Conservation (phyloP, 148 eudicot species). For the Diospyros lotus region DNA sequence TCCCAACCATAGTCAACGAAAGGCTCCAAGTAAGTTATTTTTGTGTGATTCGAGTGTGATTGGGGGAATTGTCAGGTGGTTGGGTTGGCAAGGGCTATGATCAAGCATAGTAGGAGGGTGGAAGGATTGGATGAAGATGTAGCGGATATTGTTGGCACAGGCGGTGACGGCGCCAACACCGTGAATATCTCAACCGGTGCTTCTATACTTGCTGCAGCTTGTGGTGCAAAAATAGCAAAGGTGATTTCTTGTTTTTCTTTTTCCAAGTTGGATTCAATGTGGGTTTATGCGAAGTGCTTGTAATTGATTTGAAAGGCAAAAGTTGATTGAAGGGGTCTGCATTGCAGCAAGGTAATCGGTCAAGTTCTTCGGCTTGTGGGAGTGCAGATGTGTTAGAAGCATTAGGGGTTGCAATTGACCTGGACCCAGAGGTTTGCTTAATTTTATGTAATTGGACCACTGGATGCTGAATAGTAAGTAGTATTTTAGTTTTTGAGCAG, state of each 20-base stretch:
- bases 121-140: constrained; percentile 62
- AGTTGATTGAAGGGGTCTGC: background rate
- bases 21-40: no score
- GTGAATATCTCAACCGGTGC: constrained; percentile 97
- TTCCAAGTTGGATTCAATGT: background rate
- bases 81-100: constrained; percentile 96
- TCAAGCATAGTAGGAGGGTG: constrained; percentile 60
- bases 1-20: no score
- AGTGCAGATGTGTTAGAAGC: constrained; percentile 97
- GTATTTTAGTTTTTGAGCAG: background rate
- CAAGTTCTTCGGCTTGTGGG: constrained; percentile 98
- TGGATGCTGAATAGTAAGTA: background rate
- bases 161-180: constrained; percentile 99
- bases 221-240: constrained; percentile 99
- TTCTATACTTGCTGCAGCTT: constrained; percentile 87
- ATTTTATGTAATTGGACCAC: constrained; percentile 1
- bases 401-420: constrained; percentile 74
- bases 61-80: constrained; percentile 47
- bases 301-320: background rate
- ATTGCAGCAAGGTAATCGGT: constrained; percentile 93
- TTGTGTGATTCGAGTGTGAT: background rate
- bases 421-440: constrained; percentile 76
- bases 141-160: constrained; percentile 96
- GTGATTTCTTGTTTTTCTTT: constrained; percentile 26
- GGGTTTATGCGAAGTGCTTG: background rate